These are phyloP conservation scores for Aspergillus saccharolyticus DNA, from an alignment of 495 filamentous ascomycete species.

Conservation along the genomic window DNA sequence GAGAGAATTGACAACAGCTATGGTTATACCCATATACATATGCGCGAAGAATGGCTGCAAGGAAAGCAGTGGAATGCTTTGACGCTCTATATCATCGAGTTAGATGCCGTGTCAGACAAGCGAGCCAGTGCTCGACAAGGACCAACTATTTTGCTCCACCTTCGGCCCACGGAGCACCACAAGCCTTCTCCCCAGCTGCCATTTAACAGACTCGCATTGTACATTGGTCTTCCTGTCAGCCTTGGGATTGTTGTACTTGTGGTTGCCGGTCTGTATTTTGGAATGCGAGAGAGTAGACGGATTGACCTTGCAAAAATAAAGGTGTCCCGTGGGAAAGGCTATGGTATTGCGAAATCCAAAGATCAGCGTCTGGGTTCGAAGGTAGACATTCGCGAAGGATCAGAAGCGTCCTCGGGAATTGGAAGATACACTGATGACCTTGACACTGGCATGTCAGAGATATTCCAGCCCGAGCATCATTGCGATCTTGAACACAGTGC, in stretches of 20 bases:
- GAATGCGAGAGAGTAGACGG: constrained; percentile 22
- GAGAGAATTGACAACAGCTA: constrained; percentile 32
- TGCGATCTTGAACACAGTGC: constrained; percentile 10
- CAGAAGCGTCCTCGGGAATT: constrained; percentile 3
- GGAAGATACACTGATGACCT: constrained; percentile 15
- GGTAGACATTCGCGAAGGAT: neutral
- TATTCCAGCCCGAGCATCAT: constrained; percentile 7
- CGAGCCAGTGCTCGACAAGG: constrained; percentile 25
- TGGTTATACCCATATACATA: constrained; percentile 32
- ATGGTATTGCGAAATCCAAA: constrained; percentile 20
- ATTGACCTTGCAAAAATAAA: constrained; percentile 15
- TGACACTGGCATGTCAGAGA: constrained; percentile 12
- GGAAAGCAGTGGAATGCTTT: constrained; percentile 24
- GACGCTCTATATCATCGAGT: constrained; percentile 29
- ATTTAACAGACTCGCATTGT: constrained; percentile 23
- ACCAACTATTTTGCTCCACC: constrained; percentile 22
- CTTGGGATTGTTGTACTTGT: constrained; percentile 19
- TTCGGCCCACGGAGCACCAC: constrained; percentile 23
- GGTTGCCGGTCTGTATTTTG: constrained; percentile 21
- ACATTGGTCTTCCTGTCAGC: constrained; percentile 22
- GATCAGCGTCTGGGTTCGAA: constrained; percentile 10
- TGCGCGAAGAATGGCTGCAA: constrained; percentile 34
- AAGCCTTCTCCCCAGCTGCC: constrained; percentile 20
- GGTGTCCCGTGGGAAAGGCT: constrained; percentile 16
- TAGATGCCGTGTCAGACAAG: constrained; percentile 20